Conservation (phyloP, 1,284 basidiomycete genomes). For the Veloboletus limbatus region DNA sequence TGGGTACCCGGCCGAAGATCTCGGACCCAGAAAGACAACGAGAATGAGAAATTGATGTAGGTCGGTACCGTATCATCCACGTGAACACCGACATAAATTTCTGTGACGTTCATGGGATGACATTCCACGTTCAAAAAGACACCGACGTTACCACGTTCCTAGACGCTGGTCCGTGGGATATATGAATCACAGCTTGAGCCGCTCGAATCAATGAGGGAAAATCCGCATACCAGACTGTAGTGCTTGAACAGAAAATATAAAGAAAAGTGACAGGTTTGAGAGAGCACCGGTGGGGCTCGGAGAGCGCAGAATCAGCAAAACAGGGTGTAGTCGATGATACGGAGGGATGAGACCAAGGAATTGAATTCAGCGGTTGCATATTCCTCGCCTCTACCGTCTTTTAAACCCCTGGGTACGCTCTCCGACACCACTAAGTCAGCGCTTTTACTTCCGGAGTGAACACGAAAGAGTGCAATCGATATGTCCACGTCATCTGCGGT, state of each 20-base stretch:
- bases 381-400: constrained; percentile 43
- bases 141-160: background rate
- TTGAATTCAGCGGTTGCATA: constrained; percentile 49
- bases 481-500: constrained; percentile 68
- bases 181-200: background rate
- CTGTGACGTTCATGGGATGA: constrained; percentile 4
- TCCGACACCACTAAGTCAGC: constrained; percentile 81
- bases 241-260: background rate
- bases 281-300: background rate
- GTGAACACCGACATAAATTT: background rate
- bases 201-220: background rate
- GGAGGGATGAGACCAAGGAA: constrained; percentile 55
- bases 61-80: constrained; percentile 9
- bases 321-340: constrained; percentile 69
- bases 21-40: background rate
- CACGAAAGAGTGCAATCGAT: constrained; percentile 75
- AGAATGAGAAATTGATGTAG: background rate
- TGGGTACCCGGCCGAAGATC: background rate
- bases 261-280: constrained; percentile 1
- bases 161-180: background rate
- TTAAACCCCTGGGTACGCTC: constrained; percentile 64
- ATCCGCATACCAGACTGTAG: background rate
- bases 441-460: constrained; percentile 52
- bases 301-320: constrained; percentile 52
- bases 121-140: constrained; percentile 6